A percentile compares a stretch with the other conserved stretches of the same genome.
These are phyloP conservation scores for Primulina huaijiensis DNA, from an alignment of 257 asterid species.

Conservation along the genomic window DNA sequence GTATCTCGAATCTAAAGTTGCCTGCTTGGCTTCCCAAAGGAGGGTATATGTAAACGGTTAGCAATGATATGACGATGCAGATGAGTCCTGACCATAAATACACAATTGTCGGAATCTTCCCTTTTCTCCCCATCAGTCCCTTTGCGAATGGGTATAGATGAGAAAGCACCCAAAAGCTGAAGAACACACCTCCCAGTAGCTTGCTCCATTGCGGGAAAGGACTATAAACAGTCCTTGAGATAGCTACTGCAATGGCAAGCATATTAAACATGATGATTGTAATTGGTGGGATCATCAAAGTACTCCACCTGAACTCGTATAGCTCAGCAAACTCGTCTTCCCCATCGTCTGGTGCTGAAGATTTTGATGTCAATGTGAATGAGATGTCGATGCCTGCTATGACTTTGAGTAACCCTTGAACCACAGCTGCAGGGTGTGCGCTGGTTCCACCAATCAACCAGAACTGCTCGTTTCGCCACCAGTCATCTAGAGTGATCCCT, in stretches of 20 bases:
- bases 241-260: slow-evolving; percentile 67
- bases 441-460: slow-evolving; percentile 96
- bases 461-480: slow-evolving; percentile 98
- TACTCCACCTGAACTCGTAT: slow-evolving; percentile 80
- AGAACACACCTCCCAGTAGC: slow-evolving; percentile 79
- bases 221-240: slow-evolving; percentile 68
- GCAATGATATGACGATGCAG: slow-evolving; percentile 67
- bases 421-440: slow-evolving; percentile 85
- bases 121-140: slow-evolving; percentile 78
- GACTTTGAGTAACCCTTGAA: slow-evolving; percentile 82
- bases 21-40: slow-evolving; percentile 47
- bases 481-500: slow-evolving; percentile 78
- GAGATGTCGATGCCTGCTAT: slow-evolving; percentile 83
- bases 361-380: slow-evolving; percentile 79
- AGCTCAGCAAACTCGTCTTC: slow-evolving; percentile 79
- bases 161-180: slow-evolving; percentile 89
- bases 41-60: slow-evolving; percentile 67
- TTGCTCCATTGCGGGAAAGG: slow-evolving; percentile 87
- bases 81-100: slow-evolving; percentile 88
- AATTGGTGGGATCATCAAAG: slow-evolving; percentile 79
- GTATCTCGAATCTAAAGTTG: slow-evolving; percentile 37
- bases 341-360: slow-evolving; percentile 63
- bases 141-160: slow-evolving; percentile 89
- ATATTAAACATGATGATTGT: slow-evolving; percentile 68
- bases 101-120: slow-evolving; percentile 83